Conservation (phyloP, 768 basidiomycete genomes). For the Kwoniella heveanensis region DNA sequence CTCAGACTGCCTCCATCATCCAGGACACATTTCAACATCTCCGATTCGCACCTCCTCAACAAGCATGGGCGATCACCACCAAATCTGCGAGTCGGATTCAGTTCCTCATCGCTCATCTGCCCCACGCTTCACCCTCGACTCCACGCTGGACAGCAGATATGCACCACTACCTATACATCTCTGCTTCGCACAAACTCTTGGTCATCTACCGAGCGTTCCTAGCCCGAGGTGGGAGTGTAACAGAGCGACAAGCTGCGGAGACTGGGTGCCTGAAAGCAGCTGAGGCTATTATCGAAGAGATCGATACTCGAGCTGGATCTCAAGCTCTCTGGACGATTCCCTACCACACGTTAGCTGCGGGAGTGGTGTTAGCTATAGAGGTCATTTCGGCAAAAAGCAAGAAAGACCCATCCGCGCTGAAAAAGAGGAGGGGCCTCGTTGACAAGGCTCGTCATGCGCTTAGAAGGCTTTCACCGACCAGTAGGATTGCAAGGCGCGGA, state of each 20-base stretch:
- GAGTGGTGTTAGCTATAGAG: slow-evolving; percentile 29
- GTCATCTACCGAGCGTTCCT: slow-evolving; percentile 29
- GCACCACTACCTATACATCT: slow-evolving; percentile 29
- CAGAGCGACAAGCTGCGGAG: slow-evolving; percentile 18
- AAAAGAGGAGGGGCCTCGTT: slow-evolving; percentile 9
- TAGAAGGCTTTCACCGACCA: slow-evolving; percentile 26
- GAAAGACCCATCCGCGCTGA: slow-evolving; percentile 2
- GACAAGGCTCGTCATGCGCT: slow-evolving; percentile 18
- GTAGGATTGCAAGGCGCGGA: slow-evolving; percentile 25
- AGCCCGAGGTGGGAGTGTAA: slow-evolving; percentile 2
- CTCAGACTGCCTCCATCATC: slow-evolving; percentile 16
- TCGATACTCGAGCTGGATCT: slow-evolving; percentile 13
- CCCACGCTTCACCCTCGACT: background rate
- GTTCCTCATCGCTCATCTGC: background rate
- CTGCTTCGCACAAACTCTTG: slow-evolving; percentile 27
- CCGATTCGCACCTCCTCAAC: background rate
- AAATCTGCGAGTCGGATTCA: background rate
- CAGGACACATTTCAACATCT: slow-evolving; percentile 12
- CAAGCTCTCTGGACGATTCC: slow-evolving; percentile 37
- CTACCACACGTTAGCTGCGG: slow-evolving; percentile 30
- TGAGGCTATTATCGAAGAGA: slow-evolving; percentile 22
- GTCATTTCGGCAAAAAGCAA: slow-evolving; percentile 17
- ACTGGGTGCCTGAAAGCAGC: slow-evolving; percentile 20
- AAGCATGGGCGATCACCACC: background rate
- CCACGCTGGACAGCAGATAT: slow-evolving; percentile 16